These are phyloP conservation scores for Phialemoniopsis sp. DNA, from an alignment of 2,329 filamentous ascomycete genomes.

Conservation along the genomic window DNA sequence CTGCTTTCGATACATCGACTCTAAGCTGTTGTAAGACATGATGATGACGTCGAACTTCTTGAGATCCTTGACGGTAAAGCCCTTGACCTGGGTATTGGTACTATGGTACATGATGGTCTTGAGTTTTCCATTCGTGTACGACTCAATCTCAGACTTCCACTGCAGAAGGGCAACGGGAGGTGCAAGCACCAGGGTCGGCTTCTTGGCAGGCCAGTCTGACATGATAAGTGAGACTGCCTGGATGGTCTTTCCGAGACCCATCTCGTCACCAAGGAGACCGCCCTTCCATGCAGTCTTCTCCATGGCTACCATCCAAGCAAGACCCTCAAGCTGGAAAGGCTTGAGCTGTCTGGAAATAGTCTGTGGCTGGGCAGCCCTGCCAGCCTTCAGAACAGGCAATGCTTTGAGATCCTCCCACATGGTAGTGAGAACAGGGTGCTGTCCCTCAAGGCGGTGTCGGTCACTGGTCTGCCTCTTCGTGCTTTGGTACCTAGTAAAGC, in stretches of 20 bases:
- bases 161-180: conserved; percentile 95
- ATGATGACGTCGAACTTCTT: conserved; percentile 89
- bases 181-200: conserved; percentile 82
- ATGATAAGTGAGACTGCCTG: conserved; percentile 97
- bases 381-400: conserved; percentile 60
- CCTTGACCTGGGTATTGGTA: conserved; percentile 79
- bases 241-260: conserved; percentile 98
- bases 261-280: conserved; percentile 91
- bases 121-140: conserved; percentile 81
- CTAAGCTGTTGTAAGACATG: conserved; percentile 91
- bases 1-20: conserved; percentile 90
- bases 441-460: conserved; percentile 64
- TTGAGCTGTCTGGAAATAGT: conserved; percentile 83
- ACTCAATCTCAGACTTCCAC: conserved; percentile 79
- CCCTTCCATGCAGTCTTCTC: conserved; percentile 83
- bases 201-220: conserved; percentile 86
- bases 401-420: conserved; percentile 81
- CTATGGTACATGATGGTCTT: conserved; percentile 91
- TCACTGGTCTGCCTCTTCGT: conserved; percentile 33
- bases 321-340: conserved; percentile 87
- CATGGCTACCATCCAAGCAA: conserved; percentile 92
- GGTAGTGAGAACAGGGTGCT: conserved; percentile 73
- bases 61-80: conserved; percentile 68
- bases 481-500: conserved; percentile 21
- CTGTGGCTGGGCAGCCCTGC: conserved; percentile 64